Base-by-base conservation (phyloP, 1,284 basidiomycete species). In the Apiotrichum sp. region DNA sequence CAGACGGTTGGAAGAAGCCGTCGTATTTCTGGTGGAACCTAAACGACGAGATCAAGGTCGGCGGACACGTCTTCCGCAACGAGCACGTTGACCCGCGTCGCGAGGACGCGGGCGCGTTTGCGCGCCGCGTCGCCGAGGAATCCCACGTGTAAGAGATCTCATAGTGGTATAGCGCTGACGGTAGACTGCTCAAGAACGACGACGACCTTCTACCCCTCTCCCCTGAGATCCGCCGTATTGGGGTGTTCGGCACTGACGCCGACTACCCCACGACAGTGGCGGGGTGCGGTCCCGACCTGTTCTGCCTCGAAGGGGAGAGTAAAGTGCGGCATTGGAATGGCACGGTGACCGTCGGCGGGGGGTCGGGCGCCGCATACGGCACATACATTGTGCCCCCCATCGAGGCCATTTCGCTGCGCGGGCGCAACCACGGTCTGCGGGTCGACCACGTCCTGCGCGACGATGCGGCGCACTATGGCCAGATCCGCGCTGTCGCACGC, bases 1-100 rank as follows among this genome's bases (percentile, higher is more conserved):
- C 78, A 40, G 67, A 77, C 7, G 69, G 75, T 41, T 88, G 81
- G 70, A 86, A 86, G 0, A 55, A 70, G 22, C 58, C 70, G 54
- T 72, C 71, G 53, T 73, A 66, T 53, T 78, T 81, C 44, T 59
- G 61, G 35, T 67, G 61, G 61, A 83, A 67, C 39, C 61, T 77
- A 1, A 52, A 59, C 32, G 67, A 74, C 52, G 50, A 65, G 50
- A 53, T 66, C 14, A 50, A 57, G n/a, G 52, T 65, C 29, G 53
- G 70, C 41, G 64, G 65, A 14, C 50, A 58, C 22, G 45, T 50
- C 9, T 68, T 63, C 55, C 50, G 47, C 42, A 72, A 73, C 58
- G 61, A 66, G 51, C 69, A 74, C 47, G 57, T 69, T 6, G 64
- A 73, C 47, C 59, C 63, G 22, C 50, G 56, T 5, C 58, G 58